Evolutionary conservation across 2,329 filamentous ascomycete species (phyloP), one percentile per base, ranked within the genome.

Genomic region (Tolypocladium ovalisporum): DNA sequence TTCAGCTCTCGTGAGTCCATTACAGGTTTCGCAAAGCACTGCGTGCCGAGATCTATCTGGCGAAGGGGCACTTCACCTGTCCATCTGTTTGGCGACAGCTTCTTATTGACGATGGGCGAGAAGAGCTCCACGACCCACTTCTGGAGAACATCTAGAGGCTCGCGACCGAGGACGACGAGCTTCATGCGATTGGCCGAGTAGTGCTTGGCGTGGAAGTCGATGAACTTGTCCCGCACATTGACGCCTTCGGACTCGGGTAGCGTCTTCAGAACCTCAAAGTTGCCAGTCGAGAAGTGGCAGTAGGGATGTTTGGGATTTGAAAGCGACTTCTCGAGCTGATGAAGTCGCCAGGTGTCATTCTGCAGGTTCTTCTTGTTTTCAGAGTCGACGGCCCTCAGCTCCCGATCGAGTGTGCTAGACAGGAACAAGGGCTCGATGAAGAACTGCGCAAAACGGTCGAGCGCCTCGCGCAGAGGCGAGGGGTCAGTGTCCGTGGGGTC

Each of bases 361-460:
- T 97, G 92, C 54, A 97, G 76, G 65, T 97, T 97, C 81, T 97
- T 97, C 80, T 96, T 96, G 75, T 97, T 96, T 72, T 97, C 92
- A 6, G 91, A 96, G 68, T 97, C 91, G 24, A 97, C 92, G 1
- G 92, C 92, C 62, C 82, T 85, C 61, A 97, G 78, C 73, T 97
- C 92, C 54, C 92, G 83, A 65, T 97, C 92, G 54, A 97, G 73
- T 0, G 91, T 94, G 62, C 85, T 90, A 56, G 87, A 85, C 12
- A 95, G 79, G 70, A 97, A 97, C 37, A 97, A 79, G 0, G 92
- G 92, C 60, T 88, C 82, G 62, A 96, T 86, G 71, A 97, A 97
- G 74, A 97, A 97, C 69, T 96, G 91, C 15, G 92, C 88, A 71
- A 97, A 97, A 37, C 91, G 86, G 70, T 97, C 92, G 55, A 97